These are phyloP conservation scores for Rhododendron ferrugineum DNA, from an alignment of 148 eudicot species.

Conservation along the genomic window DNA sequence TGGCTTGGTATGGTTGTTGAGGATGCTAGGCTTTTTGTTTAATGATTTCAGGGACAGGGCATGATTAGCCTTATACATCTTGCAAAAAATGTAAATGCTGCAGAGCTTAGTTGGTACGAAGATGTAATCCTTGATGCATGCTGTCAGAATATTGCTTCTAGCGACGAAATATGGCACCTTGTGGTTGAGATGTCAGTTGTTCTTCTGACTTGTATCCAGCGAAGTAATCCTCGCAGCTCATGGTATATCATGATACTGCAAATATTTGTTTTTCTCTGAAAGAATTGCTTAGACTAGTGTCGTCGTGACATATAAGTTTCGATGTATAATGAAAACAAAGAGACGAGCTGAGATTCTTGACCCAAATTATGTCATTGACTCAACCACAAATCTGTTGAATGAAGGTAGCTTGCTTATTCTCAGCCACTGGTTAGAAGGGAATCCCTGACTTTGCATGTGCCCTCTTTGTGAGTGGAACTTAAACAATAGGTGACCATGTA, in stretches of 20 bases:
- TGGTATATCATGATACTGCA: conserved; percentile 44
- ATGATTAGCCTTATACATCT: conserved; percentile 85
- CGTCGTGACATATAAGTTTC: neutral
- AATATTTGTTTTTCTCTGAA: neutral
- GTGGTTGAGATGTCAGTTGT: conserved; percentile 93
- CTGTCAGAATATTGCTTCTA: conserved; percentile 77
- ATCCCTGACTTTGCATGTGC: neutral
- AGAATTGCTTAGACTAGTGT: neutral
- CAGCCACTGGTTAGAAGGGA: neutral
- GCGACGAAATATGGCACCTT: conserved; percentile 80
- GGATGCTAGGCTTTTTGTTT: neutral
- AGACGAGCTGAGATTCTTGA: neutral
- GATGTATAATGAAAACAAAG: neutral
- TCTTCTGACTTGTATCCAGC: conserved; percentile 51
- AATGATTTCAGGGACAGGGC: conserved; percentile 70
- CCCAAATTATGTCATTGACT: neutral
- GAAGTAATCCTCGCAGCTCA: conserved; percentile 80
- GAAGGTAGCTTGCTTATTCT: neutral
- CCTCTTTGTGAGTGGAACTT: neutral
- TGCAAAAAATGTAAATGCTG: conserved; percentile 47
- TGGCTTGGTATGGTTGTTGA: neutral
- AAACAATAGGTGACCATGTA: neutral
- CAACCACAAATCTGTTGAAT: neutral
- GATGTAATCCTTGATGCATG: conserved; percentile 97
- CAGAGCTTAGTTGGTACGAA: conserved; percentile 69